A percentile compares a stretch with the other conserved stretches of the same genome.
Evolutionary conservation across 805 yeast species (phyloP).

Genomic region (Candida fluviatilis): DNA sequence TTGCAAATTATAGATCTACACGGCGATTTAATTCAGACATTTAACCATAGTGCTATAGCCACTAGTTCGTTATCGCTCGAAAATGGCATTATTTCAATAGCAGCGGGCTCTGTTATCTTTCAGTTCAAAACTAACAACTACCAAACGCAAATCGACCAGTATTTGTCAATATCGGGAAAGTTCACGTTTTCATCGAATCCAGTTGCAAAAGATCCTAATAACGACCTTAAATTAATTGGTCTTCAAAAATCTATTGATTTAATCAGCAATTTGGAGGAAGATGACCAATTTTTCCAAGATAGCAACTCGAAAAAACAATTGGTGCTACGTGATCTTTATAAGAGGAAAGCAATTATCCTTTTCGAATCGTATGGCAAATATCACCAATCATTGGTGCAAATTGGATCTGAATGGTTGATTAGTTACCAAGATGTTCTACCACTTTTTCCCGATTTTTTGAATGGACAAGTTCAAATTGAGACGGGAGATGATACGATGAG

Average conservation of each 20-base stretch:
- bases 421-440: slow-evolving; percentile 29
- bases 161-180: slow-evolving; percentile 21
- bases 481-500: slow-evolving; percentile 6
- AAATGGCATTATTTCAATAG: slow-evolving; percentile 14
- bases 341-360: slow-evolving; percentile 25
- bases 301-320: slow-evolving; percentile 26
- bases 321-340: slow-evolving; percentile 30
- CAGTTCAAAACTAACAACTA: slow-evolving; percentile 25
- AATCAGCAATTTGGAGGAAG: slow-evolving; percentile 20
- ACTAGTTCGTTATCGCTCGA: slow-evolving; percentile 15
- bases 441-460: slow-evolving; percentile 37
- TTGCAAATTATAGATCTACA: slow-evolving; percentile 32
- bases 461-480: slow-evolving; percentile 15
- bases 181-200: slow-evolving; percentile 9
- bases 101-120: slow-evolving; percentile 26
- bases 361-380: slow-evolving; percentile 32
- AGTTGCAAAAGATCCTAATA: slow-evolving; percentile 18
- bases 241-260: slow-evolving; percentile 30
- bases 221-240: slow-evolving; percentile 29
- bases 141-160: slow-evolving; percentile 36
- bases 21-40: slow-evolving; percentile 33
- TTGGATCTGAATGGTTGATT: slow-evolving; percentile 39
- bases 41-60: slow-evolving; percentile 28
- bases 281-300: slow-evolving; percentile 22
- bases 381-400: slow-evolving; percentile 36